Evolutionary conservation across 768 basidiomycete genomes (phyloP).

Genomic region (Pleurotus sapidus): DNA sequence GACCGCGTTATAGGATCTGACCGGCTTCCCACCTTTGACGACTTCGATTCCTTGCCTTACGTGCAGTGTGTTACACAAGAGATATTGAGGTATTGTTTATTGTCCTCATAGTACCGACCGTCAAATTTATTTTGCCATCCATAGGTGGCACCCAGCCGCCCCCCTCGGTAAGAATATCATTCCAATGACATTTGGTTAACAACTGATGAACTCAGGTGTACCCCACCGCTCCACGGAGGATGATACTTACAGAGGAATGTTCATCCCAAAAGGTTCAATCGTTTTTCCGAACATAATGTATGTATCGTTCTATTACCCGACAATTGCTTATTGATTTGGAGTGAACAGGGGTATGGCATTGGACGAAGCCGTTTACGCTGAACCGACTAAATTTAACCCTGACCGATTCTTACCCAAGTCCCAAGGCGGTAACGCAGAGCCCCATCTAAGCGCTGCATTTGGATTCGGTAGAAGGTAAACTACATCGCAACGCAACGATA

Average conservation of each 20-base stretch:
- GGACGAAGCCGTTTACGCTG: conserved; percentile 18
- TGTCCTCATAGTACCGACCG: background rate
- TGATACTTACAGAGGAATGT: conserved; percentile 31
- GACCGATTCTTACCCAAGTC: conserved; percentile 15
- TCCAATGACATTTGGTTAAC: conserved; percentile 21
- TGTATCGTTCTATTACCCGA: background rate
- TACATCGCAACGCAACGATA: background rate
- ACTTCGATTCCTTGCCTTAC: conserved; percentile 21
- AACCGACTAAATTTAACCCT: conserved; percentile 22
- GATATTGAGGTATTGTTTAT: background rate
- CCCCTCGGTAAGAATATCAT: conserved; percentile 16
- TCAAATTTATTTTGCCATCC: background rate
- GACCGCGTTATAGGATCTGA: conserved; percentile 19
- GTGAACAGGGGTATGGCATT: conserved; percentile 20
- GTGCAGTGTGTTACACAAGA: conserved; percentile 23
- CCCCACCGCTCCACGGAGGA: conserved; percentile 7
- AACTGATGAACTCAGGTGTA: conserved; percentile 24
- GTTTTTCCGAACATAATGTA: conserved; percentile 23
- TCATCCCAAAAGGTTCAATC: conserved; percentile 30
- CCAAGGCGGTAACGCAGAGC: conserved; percentile 17
- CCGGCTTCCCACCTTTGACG: conserved; percentile 23
- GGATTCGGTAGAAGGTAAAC: conserved; percentile 17
- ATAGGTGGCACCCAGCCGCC: conserved; percentile 14
- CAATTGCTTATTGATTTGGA: background rate
- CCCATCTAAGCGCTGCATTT: conserved; percentile 16